Base-by-base conservation (phyloP, 768 basidiomycete species). In the Mycena vitilis region DNA sequence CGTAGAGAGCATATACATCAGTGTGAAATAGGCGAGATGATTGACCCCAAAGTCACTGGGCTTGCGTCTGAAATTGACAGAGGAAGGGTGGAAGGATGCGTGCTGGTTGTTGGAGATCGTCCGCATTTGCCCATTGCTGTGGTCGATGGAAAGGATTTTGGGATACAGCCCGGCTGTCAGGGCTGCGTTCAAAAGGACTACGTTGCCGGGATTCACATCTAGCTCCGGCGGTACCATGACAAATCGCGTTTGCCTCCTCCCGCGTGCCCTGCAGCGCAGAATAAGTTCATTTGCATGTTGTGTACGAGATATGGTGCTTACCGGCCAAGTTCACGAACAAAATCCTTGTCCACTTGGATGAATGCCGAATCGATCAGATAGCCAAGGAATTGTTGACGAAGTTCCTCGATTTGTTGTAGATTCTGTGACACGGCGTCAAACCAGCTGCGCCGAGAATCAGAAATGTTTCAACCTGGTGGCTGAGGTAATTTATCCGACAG, bases 361-460 rank as follows among this genome's bases (percentile, higher is more conserved):
- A 98, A 95, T 0, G 87, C 86, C 6, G 95, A 94, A 76, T 99
- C 97, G 15, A 97, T 87, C 52, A 99, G 81, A 79, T 97, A 93
- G 85, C 91, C 89, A 62, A 95, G 81, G 69, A 95, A 88, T 76
- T 99, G 97, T 75, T 96, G 95, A 36, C 96, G 89, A 42, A 98
- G 85, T 75, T 98, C 97, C 78, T 99, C 97, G 37, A 99, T 97
- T 79, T 98, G 95, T 80, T 95, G 91, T 57, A 99, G 82, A 76
- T 95, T 98, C 90, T 95, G 75, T 9, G 66, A 52, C 22, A 23
- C 56, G 53, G 56, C 37, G 38, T 56, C 65, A 61, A 55, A 36
- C 23, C 23, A 60, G 36, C 37, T 69, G 55, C 34, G 44, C 25
- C 7, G 23, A 59, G 20, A 48, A 54, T 9, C 36, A 34, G 23